phyloP scores from a whole-genome alignment of 495 filamentous ascomycete species.

The Aspergillus conjunctus region DNA sequence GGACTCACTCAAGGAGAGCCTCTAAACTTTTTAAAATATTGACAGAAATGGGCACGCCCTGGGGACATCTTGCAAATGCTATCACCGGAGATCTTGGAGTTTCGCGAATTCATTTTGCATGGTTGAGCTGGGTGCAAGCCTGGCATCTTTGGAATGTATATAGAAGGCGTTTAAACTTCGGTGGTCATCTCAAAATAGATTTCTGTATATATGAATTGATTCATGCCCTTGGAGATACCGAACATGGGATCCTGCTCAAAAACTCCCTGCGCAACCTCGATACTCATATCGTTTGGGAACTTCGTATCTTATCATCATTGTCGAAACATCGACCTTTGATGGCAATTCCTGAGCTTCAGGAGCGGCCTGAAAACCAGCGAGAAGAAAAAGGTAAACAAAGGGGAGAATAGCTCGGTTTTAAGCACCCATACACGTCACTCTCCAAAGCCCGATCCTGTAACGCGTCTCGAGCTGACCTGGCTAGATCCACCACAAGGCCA shows the following conservation, averaged over 20 bases:
- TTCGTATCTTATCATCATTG: too few species aligned
- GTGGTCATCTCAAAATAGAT: constrained; percentile 20
- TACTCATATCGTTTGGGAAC: too few species aligned
- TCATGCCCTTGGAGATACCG: background rate
- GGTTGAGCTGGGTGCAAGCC: background rate
- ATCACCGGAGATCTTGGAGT: background rate
- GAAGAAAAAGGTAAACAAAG: too few species aligned
- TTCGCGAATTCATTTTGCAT: constrained; percentile 1
- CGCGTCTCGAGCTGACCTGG: background rate
- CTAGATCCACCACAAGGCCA: background rate
- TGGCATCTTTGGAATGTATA: constrained; percentile 16
- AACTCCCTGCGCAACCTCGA: too few species aligned
- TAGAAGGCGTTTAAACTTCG: constrained; percentile 26
- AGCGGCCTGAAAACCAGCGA: too few species aligned
- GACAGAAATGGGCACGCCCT: background rate
- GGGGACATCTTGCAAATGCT: background rate
- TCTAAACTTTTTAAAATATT: constrained; percentile 34
- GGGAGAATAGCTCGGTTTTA: too few species aligned
- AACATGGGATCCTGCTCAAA: too few species aligned
- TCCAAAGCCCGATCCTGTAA: background rate
- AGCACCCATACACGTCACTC: too few species aligned
- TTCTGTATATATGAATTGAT: constrained; percentile 22
- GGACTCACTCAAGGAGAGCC: constrained; percentile 46
- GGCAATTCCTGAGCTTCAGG: too few species aligned
- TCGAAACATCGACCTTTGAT: too few species aligned